Evolutionary conservation across 2,329 filamentous ascomycete genomes (phyloP).

Genomic region (Cladophialophora chaetospira): DNA sequence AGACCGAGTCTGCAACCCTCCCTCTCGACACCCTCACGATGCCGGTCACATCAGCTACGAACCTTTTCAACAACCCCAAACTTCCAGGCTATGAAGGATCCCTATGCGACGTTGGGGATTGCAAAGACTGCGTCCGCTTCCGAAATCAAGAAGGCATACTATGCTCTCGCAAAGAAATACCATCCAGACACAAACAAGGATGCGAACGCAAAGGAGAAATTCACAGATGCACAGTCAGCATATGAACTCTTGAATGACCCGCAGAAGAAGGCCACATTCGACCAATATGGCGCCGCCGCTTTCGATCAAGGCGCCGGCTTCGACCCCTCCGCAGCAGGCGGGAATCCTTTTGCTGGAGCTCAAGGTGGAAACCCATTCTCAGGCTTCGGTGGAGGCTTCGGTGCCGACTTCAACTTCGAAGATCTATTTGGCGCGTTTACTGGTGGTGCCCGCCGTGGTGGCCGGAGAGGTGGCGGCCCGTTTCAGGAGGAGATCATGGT

Average conservation of each 20-base stretch:
- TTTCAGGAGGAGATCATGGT: conserved; percentile 81
- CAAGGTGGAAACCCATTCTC: conserved; percentile 36
- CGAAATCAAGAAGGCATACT: conserved; percentile 98
- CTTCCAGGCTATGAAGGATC: conserved; percentile 75
- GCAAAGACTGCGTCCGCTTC: conserved; percentile 74
- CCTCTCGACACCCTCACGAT: not conserved
- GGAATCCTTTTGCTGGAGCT: conserved; percentile 64
- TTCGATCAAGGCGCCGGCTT: conserved; percentile 72
- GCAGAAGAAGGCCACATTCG: conserved; percentile 89
- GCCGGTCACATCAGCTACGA: conserved; percentile 11
- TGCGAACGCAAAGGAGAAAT: conserved; percentile 86
- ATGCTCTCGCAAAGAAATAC: conserved; percentile 94
- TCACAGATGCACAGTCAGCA: conserved; percentile 86
- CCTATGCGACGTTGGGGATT: conserved; percentile 85
- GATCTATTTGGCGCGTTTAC: conserved; percentile 90
- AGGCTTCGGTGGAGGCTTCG: conserved; percentile 65
- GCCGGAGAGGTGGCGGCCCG: conserved; percentile 59
- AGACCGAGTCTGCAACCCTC: conserved; percentile 32
- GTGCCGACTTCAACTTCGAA: conserved; percentile 89
- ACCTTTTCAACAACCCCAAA: conserved; percentile 49
- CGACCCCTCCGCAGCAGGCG: conserved; percentile 67
- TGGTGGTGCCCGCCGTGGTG: conserved; percentile 57
- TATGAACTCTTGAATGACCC: conserved; percentile 93
- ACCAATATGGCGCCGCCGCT: conserved; percentile 83
- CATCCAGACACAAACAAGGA: conserved; percentile 99